A percentile compares a stretch with the other conserved stretches of the same genome.
phyloP scores from a whole-genome alignment of 148 eudicot genomes.

The Diospyros lotus region DNA sequence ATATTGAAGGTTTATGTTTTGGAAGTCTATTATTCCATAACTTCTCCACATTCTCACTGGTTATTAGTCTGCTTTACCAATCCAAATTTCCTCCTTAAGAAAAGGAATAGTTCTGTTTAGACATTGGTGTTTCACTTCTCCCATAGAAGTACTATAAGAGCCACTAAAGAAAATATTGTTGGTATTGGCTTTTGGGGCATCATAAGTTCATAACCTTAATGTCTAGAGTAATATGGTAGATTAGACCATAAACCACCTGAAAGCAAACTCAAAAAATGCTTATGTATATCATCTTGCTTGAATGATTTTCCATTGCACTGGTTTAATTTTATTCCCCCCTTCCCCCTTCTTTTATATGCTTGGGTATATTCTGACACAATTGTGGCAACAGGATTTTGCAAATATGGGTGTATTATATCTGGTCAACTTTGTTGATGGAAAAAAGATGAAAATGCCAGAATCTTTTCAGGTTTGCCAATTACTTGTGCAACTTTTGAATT shows the following conservation, averaged over 20 bases:
- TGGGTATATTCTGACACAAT: background rate
- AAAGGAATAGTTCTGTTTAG: too few species aligned
- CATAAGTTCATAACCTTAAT: background rate
- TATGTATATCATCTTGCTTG: background rate
- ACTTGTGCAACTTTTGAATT: background rate
- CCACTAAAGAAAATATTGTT: background rate
- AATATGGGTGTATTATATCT: conserved; percentile 59
- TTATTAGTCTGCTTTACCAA: too few species aligned
- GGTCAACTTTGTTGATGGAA: conserved; percentile 54
- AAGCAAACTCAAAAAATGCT: background rate
- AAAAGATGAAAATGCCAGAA: conserved; percentile 34
- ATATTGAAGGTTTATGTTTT: too few species aligned
- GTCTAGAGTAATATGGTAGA: background rate
- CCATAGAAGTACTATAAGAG: background rate
- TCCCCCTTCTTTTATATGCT: background rate
- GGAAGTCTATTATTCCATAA: too few species aligned
- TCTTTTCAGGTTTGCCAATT: conserved; percentile 25
- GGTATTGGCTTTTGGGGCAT: background rate
- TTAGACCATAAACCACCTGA: background rate
- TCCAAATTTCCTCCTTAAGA: too few species aligned
- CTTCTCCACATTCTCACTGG: too few species aligned
- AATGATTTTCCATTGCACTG: background rate
- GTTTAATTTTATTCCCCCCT: background rate
- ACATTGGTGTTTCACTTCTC: background rate
- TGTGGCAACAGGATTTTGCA: conserved; percentile 44